Conservation (phyloP, 2,329 filamentous ascomycete genomes). For the Colletotrichum cuscutae region DNA sequence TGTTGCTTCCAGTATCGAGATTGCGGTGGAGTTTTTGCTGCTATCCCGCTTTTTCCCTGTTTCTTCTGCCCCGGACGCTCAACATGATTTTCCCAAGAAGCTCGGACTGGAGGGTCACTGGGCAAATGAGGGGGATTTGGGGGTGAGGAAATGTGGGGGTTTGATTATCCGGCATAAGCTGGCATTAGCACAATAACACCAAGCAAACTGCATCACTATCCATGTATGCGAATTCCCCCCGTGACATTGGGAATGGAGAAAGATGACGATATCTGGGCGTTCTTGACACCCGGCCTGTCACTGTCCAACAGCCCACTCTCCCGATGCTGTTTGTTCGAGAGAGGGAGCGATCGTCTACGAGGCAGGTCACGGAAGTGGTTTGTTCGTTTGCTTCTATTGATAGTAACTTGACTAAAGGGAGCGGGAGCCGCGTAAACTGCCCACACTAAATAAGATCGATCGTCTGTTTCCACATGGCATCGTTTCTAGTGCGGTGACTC, state of each 20-base stretch:
- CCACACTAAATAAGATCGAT: neutral
- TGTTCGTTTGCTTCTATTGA: neutral
- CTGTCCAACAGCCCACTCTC: neutral
- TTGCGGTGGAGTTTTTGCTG: neutral
- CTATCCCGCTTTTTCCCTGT: neutral
- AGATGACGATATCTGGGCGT: constrained; percentile 1
- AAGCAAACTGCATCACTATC: too few species aligned
- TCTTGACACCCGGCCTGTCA: neutral
- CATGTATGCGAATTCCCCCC: neutral
- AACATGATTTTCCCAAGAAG: neutral
- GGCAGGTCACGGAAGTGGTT: neutral
- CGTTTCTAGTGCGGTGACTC: neutral
- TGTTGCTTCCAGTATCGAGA: neutral
- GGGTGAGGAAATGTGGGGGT: neutral
- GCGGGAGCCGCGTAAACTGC: neutral
- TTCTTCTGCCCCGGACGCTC: neutral
- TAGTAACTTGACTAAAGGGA: neutral
- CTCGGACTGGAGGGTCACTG: neutral
- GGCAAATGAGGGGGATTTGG: neutral
- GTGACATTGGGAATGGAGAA: constrained; percentile 21
- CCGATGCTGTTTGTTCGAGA: neutral
- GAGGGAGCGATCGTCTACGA: neutral
- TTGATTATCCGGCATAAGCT: neutral
- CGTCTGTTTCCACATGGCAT: neutral
- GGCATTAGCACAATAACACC: too few species aligned